Conservation (phyloP, 768 basidiomycete species). For the Tulasnella sp. region DNA sequence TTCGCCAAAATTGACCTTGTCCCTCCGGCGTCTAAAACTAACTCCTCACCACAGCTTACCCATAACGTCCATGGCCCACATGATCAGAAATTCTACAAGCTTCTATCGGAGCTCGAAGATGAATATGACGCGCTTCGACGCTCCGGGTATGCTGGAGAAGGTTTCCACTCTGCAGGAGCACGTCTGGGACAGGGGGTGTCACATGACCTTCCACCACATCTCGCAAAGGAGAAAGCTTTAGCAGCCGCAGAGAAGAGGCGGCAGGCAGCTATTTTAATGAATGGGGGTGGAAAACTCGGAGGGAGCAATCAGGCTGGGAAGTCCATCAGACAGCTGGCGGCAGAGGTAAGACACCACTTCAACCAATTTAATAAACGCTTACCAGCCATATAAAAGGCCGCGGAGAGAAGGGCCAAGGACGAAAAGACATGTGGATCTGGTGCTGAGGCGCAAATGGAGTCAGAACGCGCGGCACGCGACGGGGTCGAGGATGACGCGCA, state of each 20-base stretch:
- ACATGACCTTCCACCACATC: slow-evolving; percentile 54
- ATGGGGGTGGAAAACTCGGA: slow-evolving; percentile 50
- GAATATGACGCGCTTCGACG: slow-evolving; percentile 73
- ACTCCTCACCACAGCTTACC: slow-evolving; percentile 46
- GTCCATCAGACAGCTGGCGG: slow-evolving; percentile 62
- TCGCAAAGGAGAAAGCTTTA: slow-evolving; percentile 57
- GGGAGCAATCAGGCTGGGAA: slow-evolving; percentile 30
- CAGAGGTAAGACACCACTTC: slow-evolving; percentile 38
- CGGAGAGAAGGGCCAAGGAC: slow-evolving; percentile 65
- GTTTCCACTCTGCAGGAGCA: slow-evolving; percentile 70
- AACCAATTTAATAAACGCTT: too few species aligned
- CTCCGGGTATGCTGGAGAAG: slow-evolving; percentile 83
- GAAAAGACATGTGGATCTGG: slow-evolving; percentile 67
- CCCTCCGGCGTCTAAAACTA: neutral
- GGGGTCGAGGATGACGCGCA: slow-evolving; percentile 49
- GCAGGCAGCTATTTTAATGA: slow-evolving; percentile 35
- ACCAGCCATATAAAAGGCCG: too few species aligned
- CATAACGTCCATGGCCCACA: slow-evolving; percentile 87
- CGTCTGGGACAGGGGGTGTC: slow-evolving; percentile 57
- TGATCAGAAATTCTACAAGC: slow-evolving; percentile 73
- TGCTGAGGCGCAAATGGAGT: slow-evolving; percentile 44
- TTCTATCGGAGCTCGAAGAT: slow-evolving; percentile 61
- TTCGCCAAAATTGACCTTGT: slow-evolving; percentile 25
- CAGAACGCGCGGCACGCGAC: slow-evolving; percentile 55
- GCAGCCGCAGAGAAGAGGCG: slow-evolving; percentile 72